phyloP scores from a whole-genome alignment of 2,329 filamentous ascomycete species.

The Talaromyces amestolkiae region DNA sequence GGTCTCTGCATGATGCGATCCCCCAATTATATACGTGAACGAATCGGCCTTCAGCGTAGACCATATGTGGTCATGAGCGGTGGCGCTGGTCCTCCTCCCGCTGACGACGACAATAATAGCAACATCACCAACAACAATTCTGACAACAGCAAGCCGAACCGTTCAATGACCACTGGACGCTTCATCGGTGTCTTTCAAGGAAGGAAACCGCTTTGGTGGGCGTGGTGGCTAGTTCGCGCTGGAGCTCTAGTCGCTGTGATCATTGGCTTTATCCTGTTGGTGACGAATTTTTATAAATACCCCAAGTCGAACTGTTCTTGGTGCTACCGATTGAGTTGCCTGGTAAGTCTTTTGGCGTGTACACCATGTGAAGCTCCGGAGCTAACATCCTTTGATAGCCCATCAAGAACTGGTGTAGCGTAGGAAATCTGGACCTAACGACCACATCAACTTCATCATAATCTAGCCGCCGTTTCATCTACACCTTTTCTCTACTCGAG shows the following conservation, averaged over 20 bases:
- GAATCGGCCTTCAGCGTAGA: slow-evolving; percentile 66
- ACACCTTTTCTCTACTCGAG: not conserved
- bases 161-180: slow-evolving; percentile 23
- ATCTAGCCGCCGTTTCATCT: not conserved
- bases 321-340: slow-evolving; percentile 93
- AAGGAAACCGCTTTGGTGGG: slow-evolving; percentile 93
- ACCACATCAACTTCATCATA: slow-evolving; percentile 5
- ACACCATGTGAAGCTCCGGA: not conserved
- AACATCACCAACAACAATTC: slow-evolving; percentile 20
- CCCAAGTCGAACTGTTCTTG: slow-evolving; percentile 70
- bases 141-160: slow-evolving; percentile 44
- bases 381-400: slow-evolving; percentile 30
- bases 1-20: slow-evolving; percentile 87
- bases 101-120: slow-evolving; percentile 19
- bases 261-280: slow-evolving; percentile 77
- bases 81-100: slow-evolving; percentile 36
- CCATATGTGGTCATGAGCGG: slow-evolving; percentile 69
- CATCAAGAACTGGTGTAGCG: slow-evolving; percentile 47
- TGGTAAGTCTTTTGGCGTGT: slow-evolving; percentile 61
- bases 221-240: slow-evolving; percentile 86
- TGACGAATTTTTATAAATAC: slow-evolving; percentile 88
- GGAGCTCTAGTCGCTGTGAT: slow-evolving; percentile 76
- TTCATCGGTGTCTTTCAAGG: slow-evolving; percentile 80
- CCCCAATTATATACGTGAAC: slow-evolving; percentile 72
- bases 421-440: slow-evolving; percentile 33